Percentiles rank a stretch among this genome's conserved stretches.
Conservation (phyloP, 176 grass and related monocot species). For the sorghum (Sorghum bicolor) region Sorghum_bicolor_NCBIv3 NC_012874.2:944001-944500, state of each 20-base stretch:
- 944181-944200: background rate
- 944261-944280: background rate
- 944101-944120: slow-evolving; percentile 66
- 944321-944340: too few species aligned
- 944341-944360: too few species aligned
- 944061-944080: slow-evolving; percentile 64
- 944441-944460: background rate
- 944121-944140: slow-evolving; percentile 53
- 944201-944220: background rate
- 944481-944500: background rate
- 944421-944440: background rate
- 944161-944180: background rate
- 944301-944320: too few species aligned
- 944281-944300: too few species aligned
- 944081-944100: slow-evolving; percentile 64
- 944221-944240: slow-evolving; percentile 8
- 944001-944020: slow-evolving; percentile 39
- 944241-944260: background rate
- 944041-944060: slow-evolving; percentile 54
- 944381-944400: too few species aligned
- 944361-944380: too few species aligned
- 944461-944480: background rate
- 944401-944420: background rate
- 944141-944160: slow-evolving; percentile 86
- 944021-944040: slow-evolving; percentile 46